Conservation (phyloP, 495 filamentous ascomycete genomes). For the Penicillium ochrochloron region DNA sequence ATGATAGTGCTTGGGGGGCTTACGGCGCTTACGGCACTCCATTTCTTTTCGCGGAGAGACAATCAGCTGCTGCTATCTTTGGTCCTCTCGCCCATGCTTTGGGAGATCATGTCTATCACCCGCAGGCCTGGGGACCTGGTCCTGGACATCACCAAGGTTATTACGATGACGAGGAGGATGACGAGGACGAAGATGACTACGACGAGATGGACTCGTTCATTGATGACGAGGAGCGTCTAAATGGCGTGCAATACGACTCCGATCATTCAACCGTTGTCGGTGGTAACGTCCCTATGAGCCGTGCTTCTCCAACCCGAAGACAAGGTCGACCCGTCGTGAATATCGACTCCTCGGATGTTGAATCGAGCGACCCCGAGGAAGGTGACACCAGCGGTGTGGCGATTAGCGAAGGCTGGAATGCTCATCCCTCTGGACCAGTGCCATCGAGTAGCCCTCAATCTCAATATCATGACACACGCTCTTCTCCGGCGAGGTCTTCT, state of each 20-base stretch:
- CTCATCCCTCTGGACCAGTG: neutral
- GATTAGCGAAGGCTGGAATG: neutral
- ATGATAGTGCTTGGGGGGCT: constrained; percentile 28
- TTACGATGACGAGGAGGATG: constrained; percentile 35
- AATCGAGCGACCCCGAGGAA: constrained; percentile 1
- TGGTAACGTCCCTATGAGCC: neutral
- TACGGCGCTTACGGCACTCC: constrained; percentile 2
- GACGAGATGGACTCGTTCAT: constrained; percentile 49
- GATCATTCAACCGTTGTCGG: constrained; percentile 26
- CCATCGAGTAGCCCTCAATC: constrained; percentile 6
- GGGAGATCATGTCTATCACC: constrained; percentile 7
- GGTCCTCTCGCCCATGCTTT: constrained; percentile 4
- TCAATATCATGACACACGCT: constrained; percentile 11
- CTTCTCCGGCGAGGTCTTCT: constrained; percentile 6
- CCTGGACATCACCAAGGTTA: neutral
- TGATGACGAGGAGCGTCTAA: constrained; percentile 38
- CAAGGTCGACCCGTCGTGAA: constrained; percentile 10
- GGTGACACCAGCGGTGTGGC: constrained; percentile 9
- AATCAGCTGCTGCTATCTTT: constrained; percentile 3
- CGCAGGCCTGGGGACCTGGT: neutral
- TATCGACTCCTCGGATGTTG: constrained; percentile 9
- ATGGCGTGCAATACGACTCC: constrained; percentile 19
- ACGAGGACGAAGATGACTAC: constrained; percentile 37
- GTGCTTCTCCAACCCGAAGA: constrained; percentile 1
- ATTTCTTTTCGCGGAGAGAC: constrained; percentile 14